Base-by-base conservation (phyloP, 345 rosid species). In the Jatropha curcas region DNA sequence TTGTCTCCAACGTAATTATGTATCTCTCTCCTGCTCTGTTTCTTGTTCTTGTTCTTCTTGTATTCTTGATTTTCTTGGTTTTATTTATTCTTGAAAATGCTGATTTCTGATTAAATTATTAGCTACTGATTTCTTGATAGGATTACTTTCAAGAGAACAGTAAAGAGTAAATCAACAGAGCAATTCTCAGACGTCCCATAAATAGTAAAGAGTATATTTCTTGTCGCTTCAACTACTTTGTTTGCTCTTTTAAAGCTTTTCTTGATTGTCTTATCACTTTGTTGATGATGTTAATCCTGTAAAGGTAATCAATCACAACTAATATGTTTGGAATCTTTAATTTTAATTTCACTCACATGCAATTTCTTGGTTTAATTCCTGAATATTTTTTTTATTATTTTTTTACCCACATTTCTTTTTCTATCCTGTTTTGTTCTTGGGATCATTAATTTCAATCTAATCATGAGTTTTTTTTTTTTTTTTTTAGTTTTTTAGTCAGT, bases 111-210 rank as follows among this genome's bases (percentile, higher is more conserved):
- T 20, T 9, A 33, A 28, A 39, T 1, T 41, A 24, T 27, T 25
- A 45, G 57, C 37, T 28, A 27, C 3, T 1, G 30, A 45, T 59
- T 16, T 31, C 20, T 67, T 22, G 25, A 45, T 72, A 94, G 99
- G 89, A 91, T 95, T 68, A 95, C 99, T 24, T 93, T 92, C 85
- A 89, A 66, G 87, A 90, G 98, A 86, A 79, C 93, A 76, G 60
- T 91, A 62, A 77, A 60, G 76, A 82, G 78, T 77, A 88, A 80
- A 68, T 87, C 96, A 0, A 92, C 98, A 0, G 96, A 95, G 79
- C 89, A 92, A 65, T 95, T 93, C 87, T 95, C 99, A 7, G 99
- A 98, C 31, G 81, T 95, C n/a, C 99, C 99, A 4, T 95, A 95
- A n/a, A n/a, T n/a, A 65, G 88, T 86, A 31, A 92, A 92, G 99